These are phyloP conservation scores for Jackrogersella minutella DNA, from an alignment of 495 filamentous ascomycete species.

Conservation along the genomic window DNA sequence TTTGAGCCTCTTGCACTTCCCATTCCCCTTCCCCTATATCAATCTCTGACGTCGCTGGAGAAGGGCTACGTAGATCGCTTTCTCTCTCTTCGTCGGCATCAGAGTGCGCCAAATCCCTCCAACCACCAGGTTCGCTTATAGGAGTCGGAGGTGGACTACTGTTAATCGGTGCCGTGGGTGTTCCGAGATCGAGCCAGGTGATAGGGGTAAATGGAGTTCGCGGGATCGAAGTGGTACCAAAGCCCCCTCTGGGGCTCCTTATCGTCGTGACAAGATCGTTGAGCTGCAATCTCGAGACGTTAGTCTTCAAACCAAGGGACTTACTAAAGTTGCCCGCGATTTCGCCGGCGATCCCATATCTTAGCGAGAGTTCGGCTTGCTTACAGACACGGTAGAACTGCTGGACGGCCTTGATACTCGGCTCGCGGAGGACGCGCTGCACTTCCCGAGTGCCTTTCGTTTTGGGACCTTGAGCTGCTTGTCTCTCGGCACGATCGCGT, in stretches of 20 bases:
- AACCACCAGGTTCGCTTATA: slow-evolving; percentile 19
- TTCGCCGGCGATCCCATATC: slow-evolving; percentile 13
- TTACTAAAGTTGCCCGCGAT: slow-evolving; percentile 32
- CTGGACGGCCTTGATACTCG: slow-evolving; percentile 23
- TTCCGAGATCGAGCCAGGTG: slow-evolving; percentile 16
- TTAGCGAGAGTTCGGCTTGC: slow-evolving; percentile 17
- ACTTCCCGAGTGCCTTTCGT: slow-evolving; percentile 34
- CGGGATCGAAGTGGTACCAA: background rate
- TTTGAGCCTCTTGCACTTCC: slow-evolving; percentile 13
- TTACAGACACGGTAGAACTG: slow-evolving; percentile 14
- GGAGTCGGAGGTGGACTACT: background rate
- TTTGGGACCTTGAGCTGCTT: slow-evolving; percentile 9
- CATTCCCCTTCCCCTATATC: slow-evolving; percentile 1
- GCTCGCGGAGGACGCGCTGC: slow-evolving; percentile 24
- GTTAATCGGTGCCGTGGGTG: background rate
- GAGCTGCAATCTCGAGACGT: slow-evolving; percentile 16
- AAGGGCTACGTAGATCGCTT: background rate
- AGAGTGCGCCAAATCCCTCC: slow-evolving; percentile 8
- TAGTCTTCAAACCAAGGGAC: slow-evolving; percentile 24
- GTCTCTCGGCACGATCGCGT: slow-evolving; percentile 19
- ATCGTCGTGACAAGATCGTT: background rate
- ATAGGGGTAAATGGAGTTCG: slow-evolving; percentile 1
- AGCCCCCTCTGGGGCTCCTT: background rate
- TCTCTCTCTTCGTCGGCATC: background rate
- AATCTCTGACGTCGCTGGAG: background rate